A percentile compares a stretch with the other conserved stretches of the same genome.
Evolutionary conservation across 495 filamentous ascomycete species (phyloP).

Genomic region (Opeltia flavorubescens): DNA sequence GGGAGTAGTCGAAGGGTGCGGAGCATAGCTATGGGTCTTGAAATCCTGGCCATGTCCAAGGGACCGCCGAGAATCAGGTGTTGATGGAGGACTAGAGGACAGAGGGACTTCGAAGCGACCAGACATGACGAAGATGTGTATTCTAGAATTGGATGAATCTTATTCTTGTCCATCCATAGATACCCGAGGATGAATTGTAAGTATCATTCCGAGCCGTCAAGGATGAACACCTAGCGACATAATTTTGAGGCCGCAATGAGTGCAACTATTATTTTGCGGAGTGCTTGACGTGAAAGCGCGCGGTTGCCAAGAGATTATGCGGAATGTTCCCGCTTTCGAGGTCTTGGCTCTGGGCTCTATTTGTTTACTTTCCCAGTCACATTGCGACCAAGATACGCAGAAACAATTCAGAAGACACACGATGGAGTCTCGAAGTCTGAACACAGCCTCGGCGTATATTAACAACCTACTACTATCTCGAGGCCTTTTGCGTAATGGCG

Average conservation of each 20-base stretch:
- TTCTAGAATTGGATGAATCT: too few species aligned
- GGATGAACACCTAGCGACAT: too few species aligned
- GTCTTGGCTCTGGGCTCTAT: too few species aligned
- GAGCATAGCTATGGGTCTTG: conserved; percentile 21
- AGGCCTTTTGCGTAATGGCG: conserved; percentile 72
- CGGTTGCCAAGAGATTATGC: too few species aligned
- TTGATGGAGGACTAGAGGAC: conserved; percentile 17
- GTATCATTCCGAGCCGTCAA: too few species aligned
- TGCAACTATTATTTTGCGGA: too few species aligned
- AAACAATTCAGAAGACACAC: not conserved
- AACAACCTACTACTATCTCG: conserved; percentile 90
- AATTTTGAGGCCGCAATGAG: too few species aligned
- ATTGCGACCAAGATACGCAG: not conserved
- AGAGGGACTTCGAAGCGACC: conserved; percentile 8
- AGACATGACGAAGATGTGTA: conserved; percentile 6
- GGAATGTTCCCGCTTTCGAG: too few species aligned
- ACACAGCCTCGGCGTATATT: conserved; percentile 84
- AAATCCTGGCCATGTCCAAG: not conserved
- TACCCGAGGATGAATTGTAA: too few species aligned
- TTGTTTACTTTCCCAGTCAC: too few species aligned
- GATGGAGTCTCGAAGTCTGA: conserved; percentile 70
- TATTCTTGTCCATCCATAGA: too few species aligned
- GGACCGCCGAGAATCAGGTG: conserved; percentile 7
- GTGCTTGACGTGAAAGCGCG: too few species aligned
- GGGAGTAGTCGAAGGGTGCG: conserved; percentile 61